Percentiles rank a stretch among this genome's conserved stretches.
phyloP scores from a whole-genome alignment of 805 yeast species.

The Yamadazyma kitorensis region DNA sequence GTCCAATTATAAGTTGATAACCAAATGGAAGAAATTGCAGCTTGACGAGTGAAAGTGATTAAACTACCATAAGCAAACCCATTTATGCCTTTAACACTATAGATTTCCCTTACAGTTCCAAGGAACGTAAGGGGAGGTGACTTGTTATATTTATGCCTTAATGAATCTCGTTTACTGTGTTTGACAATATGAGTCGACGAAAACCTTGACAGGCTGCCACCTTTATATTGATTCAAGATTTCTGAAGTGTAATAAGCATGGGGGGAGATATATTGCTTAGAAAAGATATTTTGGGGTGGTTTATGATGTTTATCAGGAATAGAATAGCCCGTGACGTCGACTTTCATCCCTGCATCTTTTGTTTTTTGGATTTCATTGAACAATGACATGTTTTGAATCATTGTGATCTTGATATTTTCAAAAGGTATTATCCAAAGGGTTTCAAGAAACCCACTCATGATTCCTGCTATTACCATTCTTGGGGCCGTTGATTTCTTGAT shows the following conservation, averaged over 20 bases:
- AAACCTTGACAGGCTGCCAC: conserved; percentile 23
- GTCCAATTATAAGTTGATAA: conserved; percentile 79
- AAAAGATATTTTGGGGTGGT: conserved; percentile 21
- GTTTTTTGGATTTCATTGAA: conserved; percentile 24
- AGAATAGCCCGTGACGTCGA: conserved; percentile 27
- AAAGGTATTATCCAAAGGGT: conserved; percentile 85
- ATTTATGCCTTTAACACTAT: conserved; percentile 63
- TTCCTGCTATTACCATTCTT: conserved; percentile 78
- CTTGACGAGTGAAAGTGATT: conserved; percentile 81
- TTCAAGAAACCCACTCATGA: conserved; percentile 79
- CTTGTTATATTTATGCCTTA: conserved; percentile 40
- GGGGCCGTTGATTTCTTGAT: conserved; percentile 71
- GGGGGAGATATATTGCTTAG: conserved; percentile 38
- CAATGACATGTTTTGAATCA: conserved; percentile 64
- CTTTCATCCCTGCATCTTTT: conserved; percentile 16
- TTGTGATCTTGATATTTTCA: conserved; percentile 76
- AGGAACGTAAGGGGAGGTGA: conserved; percentile 54
- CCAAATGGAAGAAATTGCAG: conserved; percentile 75
- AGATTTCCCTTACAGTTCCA: conserved; percentile 62
- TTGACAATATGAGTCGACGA: conserved; percentile 12
- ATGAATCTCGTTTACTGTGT: conserved; percentile 18
- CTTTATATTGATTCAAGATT: conserved; percentile 24
- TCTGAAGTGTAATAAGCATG: conserved; percentile 41
- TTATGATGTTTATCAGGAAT: conserved; percentile 22
- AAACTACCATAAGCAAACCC: conserved; percentile 82